Percentiles rank a stretch among this genome's conserved stretches.
Conservation (phyloP, 192 early-diverging fungal genomes). For the Funneliformis mosseae region DNA sequence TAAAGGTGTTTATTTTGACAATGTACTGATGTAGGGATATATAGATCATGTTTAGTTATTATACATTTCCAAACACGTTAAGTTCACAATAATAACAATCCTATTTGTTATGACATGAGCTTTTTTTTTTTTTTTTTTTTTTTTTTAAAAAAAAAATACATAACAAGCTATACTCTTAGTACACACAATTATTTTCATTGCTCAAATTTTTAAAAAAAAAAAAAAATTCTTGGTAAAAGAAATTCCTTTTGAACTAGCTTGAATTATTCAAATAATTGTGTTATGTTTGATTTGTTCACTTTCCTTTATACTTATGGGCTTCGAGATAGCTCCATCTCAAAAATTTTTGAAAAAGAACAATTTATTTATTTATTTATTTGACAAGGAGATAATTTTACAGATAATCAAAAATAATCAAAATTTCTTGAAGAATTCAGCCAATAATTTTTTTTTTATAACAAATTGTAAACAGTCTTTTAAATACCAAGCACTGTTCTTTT, state of each 20-base stretch:
- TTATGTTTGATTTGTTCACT: not conserved
- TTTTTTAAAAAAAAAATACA: too few relatives aligned
- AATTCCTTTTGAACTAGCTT: not conserved
- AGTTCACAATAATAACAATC: not conserved
- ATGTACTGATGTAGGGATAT: constrained; percentile 46
- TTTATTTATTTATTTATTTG: not conserved
- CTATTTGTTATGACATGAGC: not conserved
- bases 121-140: not conserved
- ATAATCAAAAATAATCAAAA: not conserved
- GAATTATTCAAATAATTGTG: not conserved
- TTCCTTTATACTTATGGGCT: not conserved
- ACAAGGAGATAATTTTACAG: not conserved
- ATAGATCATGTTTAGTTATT: not conserved
- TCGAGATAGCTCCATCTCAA: not conserved
- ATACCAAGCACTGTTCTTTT: too few relatives aligned
- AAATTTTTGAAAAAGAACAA: too few relatives aligned
- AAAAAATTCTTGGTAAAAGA: not conserved
- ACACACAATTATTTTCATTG: not conserved
- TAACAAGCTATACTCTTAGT: not conserved
- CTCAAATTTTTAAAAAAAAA: too few relatives aligned
- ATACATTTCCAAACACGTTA: not conserved
- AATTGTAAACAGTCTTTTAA: not conserved
- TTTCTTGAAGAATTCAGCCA: not conserved
- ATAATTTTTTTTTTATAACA: not conserved
- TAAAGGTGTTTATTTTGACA: constrained; percentile 70